These are phyloP conservation scores for Debaryomycetaceae sp. DNA, from an alignment of 1,139 yeast species.

Conservation along the genomic window DNA sequence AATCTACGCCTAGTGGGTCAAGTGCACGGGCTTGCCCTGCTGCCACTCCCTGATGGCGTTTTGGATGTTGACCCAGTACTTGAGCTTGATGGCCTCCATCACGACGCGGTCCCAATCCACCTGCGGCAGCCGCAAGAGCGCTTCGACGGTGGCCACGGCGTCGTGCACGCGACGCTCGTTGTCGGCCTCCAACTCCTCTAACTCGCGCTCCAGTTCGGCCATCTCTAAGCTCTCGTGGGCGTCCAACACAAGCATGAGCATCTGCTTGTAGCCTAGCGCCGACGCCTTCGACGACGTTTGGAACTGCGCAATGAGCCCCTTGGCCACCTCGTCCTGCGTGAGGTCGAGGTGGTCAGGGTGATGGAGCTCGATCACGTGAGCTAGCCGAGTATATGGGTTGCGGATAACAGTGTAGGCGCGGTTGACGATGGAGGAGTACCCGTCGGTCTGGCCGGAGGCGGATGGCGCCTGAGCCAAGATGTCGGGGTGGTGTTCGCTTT, in stretches of 20 bases:
- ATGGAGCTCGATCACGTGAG: conserved; percentile 32
- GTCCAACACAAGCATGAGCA: conserved; percentile 72
- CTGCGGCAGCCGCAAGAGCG: conserved; percentile 14
- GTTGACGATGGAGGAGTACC: conserved; percentile 54
- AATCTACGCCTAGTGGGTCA: conserved; percentile 46
- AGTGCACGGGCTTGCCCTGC: conserved; percentile 59
- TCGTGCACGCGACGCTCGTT: conserved; percentile 50
- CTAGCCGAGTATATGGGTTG: conserved; percentile 62
- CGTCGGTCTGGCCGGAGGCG: conserved; percentile 14
- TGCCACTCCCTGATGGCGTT: conserved; percentile 77
- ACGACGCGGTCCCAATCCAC: conserved; percentile 54
- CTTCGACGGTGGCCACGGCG: conserved; percentile 30
- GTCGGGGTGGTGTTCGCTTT: conserved; percentile 81
- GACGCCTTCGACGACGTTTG: conserved; percentile 28
- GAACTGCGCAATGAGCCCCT: conserved; percentile 28
- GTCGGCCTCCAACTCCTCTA: conserved; percentile 47
- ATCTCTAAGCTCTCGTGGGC: conserved; percentile 74
- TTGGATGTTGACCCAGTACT: conserved; percentile 81
- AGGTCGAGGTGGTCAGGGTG: conserved; percentile 40
- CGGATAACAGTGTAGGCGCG: conserved; percentile 68
- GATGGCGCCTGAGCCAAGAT: conserved; percentile 26
- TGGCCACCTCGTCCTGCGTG: conserved; percentile 36
- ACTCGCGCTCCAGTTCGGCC: conserved; percentile 54
- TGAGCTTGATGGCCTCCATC: conserved; percentile 63
- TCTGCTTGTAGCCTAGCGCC: conserved; percentile 46